Base-by-base conservation (phyloP, 2,329 filamentous ascomycete species). In the Aureobasidium sp. region DNA sequence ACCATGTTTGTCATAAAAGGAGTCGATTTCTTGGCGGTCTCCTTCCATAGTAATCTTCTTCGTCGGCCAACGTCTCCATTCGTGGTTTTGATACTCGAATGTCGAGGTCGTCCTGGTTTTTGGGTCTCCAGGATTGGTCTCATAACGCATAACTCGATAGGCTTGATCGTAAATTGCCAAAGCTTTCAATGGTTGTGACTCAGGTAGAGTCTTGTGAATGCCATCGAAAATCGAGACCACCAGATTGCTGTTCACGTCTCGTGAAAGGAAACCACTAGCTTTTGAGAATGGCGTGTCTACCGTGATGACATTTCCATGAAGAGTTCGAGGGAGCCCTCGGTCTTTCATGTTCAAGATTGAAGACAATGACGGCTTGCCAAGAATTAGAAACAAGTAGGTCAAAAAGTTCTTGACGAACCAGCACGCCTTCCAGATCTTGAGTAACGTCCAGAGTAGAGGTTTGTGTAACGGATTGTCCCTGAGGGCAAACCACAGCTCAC, bases 341-440 rank as follows among this genome's bases (percentile, higher is more conserved):
- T 62, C 42, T 39, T 65, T 65, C 45, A 60, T 41, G 5, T 27
- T 11, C 4, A 60, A n/a, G 17, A 60, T 41, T 3, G 25, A 29
- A 1, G 34, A 42, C 17, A 60, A 8, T 31, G 57, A 29, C 5
- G 29, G 49, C n/a, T 39, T 39, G 11, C 48, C 49, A 6, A 48
- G 25, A 15, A 65, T 62, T n/a, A 62, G 22, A 17, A 65, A 62
- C 42, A 42, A 17, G 17, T 59, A 59, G 25, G 49, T 61, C 31
- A 55, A 61, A 7, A 62, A 29, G n/a, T 65, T 65, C 45, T 64
- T 65, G 17, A 64, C 25, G 41, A 36, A 57, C 64, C 62, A 65
- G 51, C 64, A 65, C 9, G 60, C 8, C 34, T 65, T 65, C 64
- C 64, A 65, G 39, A 58, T 37, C 41, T 65, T 64, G n/a, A 65